phyloP scores from a whole-genome alignment of 495 filamentous ascomycete genomes.

The Hyaloscypha hepaticicola region DNA sequence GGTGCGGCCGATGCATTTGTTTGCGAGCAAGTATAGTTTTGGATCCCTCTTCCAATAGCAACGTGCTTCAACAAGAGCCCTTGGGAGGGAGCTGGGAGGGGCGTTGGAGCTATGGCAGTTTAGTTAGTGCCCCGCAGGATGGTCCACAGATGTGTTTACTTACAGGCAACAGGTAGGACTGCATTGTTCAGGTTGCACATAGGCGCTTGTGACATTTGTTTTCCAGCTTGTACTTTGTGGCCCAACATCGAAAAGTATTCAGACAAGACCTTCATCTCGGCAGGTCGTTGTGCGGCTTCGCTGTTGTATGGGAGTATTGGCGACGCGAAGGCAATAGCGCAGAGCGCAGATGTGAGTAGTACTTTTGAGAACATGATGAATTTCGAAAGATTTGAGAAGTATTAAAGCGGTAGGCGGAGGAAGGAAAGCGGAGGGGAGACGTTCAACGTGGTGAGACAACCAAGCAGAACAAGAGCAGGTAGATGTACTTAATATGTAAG shows the following conservation, averaged over 20 bases:
- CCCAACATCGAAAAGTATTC: constrained; percentile 56
- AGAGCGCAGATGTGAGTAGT: constrained; percentile 45
- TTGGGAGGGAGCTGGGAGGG: constrained; percentile 55
- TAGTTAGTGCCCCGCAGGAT: background rate
- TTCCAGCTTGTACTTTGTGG: constrained; percentile 44
- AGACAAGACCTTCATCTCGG: constrained; percentile 42
- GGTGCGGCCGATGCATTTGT: constrained; percentile 57
- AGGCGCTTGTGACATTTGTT: constrained; percentile 38
- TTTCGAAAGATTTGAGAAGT: constrained; percentile 26
- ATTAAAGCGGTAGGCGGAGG: constrained; percentile 30
- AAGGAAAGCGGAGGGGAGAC: background rate
- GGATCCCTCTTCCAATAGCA: constrained; percentile 80
- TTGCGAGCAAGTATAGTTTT: constrained; percentile 87
- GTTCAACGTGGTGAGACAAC: constrained; percentile 7
- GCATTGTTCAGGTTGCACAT: constrained; percentile 53
- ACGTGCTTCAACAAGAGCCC: constrained; percentile 69
- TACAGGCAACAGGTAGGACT: constrained; percentile 43
- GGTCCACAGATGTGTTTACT: constrained; percentile 15
- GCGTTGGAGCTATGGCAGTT: constrained; percentile 34
- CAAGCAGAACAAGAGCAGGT: constrained; percentile 2
- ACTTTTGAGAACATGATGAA: constrained; percentile 46
- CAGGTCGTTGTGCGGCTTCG: constrained; percentile 35
- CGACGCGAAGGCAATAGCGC: constrained; percentile 45
- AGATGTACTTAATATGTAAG: constrained; percentile 15
- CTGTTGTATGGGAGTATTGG: constrained; percentile 39